Evolutionary conservation across 1,284 basidiomycete species (phyloP), one percentile per base, ranked within the genome.

Genomic region (Tranzscheliella williamsii): DNA sequence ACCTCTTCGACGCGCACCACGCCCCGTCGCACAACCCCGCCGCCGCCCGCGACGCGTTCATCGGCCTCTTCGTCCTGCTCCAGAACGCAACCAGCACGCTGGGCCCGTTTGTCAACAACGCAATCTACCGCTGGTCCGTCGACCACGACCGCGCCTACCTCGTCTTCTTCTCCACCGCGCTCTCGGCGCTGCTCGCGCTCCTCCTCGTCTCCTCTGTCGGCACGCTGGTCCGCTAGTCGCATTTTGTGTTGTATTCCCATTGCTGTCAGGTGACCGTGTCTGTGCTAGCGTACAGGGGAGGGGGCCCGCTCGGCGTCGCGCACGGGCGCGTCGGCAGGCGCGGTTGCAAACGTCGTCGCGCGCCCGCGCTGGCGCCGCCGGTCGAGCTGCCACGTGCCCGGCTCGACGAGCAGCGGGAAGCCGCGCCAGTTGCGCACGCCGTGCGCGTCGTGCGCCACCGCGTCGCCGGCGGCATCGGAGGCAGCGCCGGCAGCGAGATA

Each of bases 401-500:
- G 67, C 43, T 69, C 67, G 17, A 57, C 41, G 13, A 67, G 22
- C 8, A 47, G 49, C 2, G 67, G 67, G 40, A 42, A 69, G 13
- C 67, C 67, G 15, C 40, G 46, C 67, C 65, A 70, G 13, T 17
- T 39, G 21, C 50, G 42, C 6, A 5, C 5, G 20, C 24, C 23
- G 15, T 23, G 21, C n/a, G 12, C 26, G 18, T 24, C 16, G 2
- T 12, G 24, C 7, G 16, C 34, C 13, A 18, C 24, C 5, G 29
- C 32, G 15, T 24, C 30, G n/a, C 24, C 24, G 27, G 13, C 22
- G 2, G 29, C 21, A 31, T 38, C 24, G 7, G 16, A 13, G 20
- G 50, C 33, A 8, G 24, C 16, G 22, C 7, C 17, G 11, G 21
- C 23, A 6, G 8, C 9, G 6, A 29, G 11, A 18, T 70, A 58